Conservation (phyloP, 306 rosid genomes). For the Pachyrhizus erosus region DNA sequence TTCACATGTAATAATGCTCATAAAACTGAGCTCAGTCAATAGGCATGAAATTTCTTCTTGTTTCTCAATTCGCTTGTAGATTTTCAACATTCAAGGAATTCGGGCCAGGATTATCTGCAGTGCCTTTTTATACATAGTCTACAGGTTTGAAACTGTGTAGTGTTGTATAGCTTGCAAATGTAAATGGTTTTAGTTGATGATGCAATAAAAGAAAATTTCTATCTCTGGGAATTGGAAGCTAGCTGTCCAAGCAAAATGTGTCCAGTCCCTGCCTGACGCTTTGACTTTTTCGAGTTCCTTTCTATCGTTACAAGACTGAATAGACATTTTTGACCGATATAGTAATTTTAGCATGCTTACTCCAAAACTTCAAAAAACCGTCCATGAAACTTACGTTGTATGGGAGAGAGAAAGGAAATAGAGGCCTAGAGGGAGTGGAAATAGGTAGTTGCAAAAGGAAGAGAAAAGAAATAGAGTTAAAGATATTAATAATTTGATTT, state of each 20-base stretch:
- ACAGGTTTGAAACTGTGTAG: slow-evolving; percentile 12
- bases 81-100: slow-evolving; percentile 23
- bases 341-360: slow-evolving; percentile 9
- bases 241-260: slow-evolving; percentile 6
- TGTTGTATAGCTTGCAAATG: slow-evolving; percentile 27
- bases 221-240: slow-evolving; percentile 3
- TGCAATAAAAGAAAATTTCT: background rate
- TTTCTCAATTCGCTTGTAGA: slow-evolving; percentile 23
- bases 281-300: background rate
- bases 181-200: slow-evolving; percentile 30
- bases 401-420: no score
- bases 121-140: background rate
- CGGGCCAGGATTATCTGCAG: slow-evolving; percentile 23
- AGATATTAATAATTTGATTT: no score
- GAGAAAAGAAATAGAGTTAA: no score
- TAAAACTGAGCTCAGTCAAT: slow-evolving; percentile 30
- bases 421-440: no score
- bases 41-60: background rate
- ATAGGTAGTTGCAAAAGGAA: no score
- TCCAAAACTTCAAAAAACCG: background rate
- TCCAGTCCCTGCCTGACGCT: slow-evolving; percentile 8
- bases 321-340: background rate
- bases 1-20: slow-evolving; percentile 32
- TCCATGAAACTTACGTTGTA: background rate
- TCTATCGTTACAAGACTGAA: background rate